Base-by-base conservation (phyloP, 306 rosid genomes). In the Vachellia collinsii region DNA sequence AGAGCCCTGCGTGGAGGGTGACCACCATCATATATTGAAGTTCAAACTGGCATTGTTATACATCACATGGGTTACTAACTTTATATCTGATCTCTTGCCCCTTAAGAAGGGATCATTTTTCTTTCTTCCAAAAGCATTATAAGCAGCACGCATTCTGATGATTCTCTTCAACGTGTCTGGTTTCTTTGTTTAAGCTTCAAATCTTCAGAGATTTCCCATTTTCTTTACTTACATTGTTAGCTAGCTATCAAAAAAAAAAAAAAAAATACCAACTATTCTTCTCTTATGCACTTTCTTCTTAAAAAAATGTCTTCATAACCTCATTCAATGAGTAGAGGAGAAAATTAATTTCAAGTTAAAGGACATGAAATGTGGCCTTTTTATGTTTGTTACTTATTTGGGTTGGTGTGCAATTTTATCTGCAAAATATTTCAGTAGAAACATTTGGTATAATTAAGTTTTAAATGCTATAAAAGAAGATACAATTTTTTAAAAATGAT, bases 151-250 rank as follows among this genome's bases (percentile, higher is more conserved):
- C 34, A 29, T 1, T 2, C 34, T 29, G 34, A 29, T 29, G 34
- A 29, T 29, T 29, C 34, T 29, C 34, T 29, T 29, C 70, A 41
- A 75, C 46, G 39, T 9, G 36, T 77, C 71, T 0, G 63, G 79
- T 17, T 88, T 88, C 85, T 56, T 56, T 20, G 25, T 84, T 88
- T 88, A 63, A 75, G 46, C 81, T 79, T 83, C 6, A 88, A 83
- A 47, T 80, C 37, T 82, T 83, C 74, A 80, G 38, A 78, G 44
- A 78, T 9, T 20, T 41, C 16, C 72, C 58, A 73, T 12, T 80
- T 80, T 77, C 41, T 72, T 69, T 85, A 29, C 34, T 29, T 29
- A 29, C 34, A 29, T 29, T 29, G 34, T 29, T 29, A 29, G 34
- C 34, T 29, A 29, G 34, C n/a, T n/a, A n/a, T n/a, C n/a, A n/a